Evolutionary conservation across 139 green algal genomes (phyloP), one percentile per base, ranked within the genome.

Genomic region (Chlamydomonas urium): DNA sequence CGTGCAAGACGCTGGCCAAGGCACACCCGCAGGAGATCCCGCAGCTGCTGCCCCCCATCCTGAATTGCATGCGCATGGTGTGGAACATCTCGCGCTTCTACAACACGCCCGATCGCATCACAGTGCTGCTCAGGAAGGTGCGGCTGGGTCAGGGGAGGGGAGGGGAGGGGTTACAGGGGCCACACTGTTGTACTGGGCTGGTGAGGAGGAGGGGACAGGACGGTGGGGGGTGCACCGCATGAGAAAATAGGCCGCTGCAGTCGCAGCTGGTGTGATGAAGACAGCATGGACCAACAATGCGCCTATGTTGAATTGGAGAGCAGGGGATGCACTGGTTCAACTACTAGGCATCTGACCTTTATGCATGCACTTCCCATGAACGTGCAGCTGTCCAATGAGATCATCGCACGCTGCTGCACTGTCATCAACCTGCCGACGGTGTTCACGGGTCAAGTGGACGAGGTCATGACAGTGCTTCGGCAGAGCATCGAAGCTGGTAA

Each of bases 51-150:
- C 87, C 90, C 2, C 60, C 69, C 24, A 86, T 96, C 57, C 75
- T 97, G 32, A 77, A 90, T 78, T 87, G 79, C 62, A 82, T 96
- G 8, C 85, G 92, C 47, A 87, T 96, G 85, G 86, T 97, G 17
- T 97, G 91, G 92, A 91, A 85, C 70, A 69, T 81, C n/a, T 71
- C 47, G 1, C 75, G 83, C 17, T 92, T 91, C 83, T 97, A 96
- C 82, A 94, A 93, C 81, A 94, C 86, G 14, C 83, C 88, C 2
- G 89, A 96, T 53, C 80, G 86, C 2, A 62, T 96, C n/a, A 83
- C 78, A n/a, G 85, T 89, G 66, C 83, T 97, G 69, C 85, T 97
- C 80, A 81, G 88, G 36, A 93, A 93, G 76, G n/a, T n/a, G n/a
- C n/a, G n/a, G n/a, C n/a, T n/a, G n/a, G n/a, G n/a, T n/a, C n/a